Evolutionary conservation across 2,329 filamentous ascomycete species (phyloP).

Genomic region (Alternaria angustiovoidea): DNA sequence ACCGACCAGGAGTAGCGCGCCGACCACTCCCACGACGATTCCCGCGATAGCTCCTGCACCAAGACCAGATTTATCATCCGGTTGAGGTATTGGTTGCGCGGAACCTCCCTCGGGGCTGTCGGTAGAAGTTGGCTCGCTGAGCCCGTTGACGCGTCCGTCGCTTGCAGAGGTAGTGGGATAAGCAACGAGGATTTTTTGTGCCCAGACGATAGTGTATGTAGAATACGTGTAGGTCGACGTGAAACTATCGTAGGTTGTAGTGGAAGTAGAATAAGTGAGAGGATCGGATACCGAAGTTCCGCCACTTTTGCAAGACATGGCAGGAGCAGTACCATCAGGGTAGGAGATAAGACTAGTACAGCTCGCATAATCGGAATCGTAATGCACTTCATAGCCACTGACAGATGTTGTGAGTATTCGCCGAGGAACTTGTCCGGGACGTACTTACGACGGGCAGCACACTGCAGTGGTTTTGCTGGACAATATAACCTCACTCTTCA

Average conservation of each 20-base stretch:
- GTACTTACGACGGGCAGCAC: constrained; percentile 6
- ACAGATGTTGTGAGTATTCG: neutral
- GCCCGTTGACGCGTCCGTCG: neutral
- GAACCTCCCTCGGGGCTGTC: neutral
- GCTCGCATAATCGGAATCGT: neutral
- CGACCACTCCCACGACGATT: neutral
- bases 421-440: neutral
- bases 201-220: neutral
- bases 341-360: neutral
- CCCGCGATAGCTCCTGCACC: neutral
- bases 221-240: no score
- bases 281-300: no score
- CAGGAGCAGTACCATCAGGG: neutral
- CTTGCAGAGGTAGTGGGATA: neutral
- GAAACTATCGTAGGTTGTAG: no score
- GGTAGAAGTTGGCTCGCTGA: neutral
- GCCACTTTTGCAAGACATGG: no score
- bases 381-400: neutral
- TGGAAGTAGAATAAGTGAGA: no score
- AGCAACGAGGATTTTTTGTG: neutral
- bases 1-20: neutral
- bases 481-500: neutral
- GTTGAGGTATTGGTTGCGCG: neutral
- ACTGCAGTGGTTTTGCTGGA: neutral
- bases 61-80: neutral